These are phyloP conservation scores for Malus sieversii DNA, from an alignment of 306 rosid species.

Conservation along the genomic window DNA sequence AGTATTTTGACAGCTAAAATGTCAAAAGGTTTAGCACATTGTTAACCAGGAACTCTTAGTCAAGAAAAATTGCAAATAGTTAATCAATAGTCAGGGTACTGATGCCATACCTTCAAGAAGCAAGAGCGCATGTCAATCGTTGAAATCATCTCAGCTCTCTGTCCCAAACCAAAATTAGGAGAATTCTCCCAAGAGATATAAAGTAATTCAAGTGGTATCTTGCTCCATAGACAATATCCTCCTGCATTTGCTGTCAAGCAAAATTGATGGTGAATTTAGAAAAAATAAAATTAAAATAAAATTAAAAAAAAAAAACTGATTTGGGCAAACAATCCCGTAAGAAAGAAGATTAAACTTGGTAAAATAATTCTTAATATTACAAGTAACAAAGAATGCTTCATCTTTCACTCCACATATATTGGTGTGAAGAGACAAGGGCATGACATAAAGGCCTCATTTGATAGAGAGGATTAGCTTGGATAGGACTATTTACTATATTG, in stretches of 20 bases:
- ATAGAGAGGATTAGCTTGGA: too few relatives aligned
- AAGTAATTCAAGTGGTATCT: constrained; percentile 54
- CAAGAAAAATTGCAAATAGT: constrained; percentile 2
- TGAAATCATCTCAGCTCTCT: constrained; percentile 49
- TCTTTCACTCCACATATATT: background rate
- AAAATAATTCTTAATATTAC: background rate
- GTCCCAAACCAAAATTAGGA: constrained; percentile 50
- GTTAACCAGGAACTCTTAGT: constrained; percentile 13
- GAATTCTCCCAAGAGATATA: constrained; percentile 48
- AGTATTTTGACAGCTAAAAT: background rate
- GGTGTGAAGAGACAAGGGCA: background rate
- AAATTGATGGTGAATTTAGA: constrained; percentile 12
- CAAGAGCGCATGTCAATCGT: constrained; percentile 56
- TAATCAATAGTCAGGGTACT: constrained; percentile 2
- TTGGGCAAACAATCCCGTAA: background rate
- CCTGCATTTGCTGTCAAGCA: constrained; percentile 44
- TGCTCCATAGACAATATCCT: constrained; percentile 54
- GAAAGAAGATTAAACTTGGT: background rate
- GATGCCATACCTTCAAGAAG: constrained; percentile 50
- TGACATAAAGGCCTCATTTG: background rate
- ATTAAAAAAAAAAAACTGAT: background rate
- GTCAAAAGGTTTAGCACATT: constrained; percentile 2
- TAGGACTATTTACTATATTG: too few relatives aligned
- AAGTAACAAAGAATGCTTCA: background rate
- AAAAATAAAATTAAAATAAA: too few relatives aligned